Conservation (phyloP, 192 early-diverging fungal species). For the Dispira parvispora region DNA sequence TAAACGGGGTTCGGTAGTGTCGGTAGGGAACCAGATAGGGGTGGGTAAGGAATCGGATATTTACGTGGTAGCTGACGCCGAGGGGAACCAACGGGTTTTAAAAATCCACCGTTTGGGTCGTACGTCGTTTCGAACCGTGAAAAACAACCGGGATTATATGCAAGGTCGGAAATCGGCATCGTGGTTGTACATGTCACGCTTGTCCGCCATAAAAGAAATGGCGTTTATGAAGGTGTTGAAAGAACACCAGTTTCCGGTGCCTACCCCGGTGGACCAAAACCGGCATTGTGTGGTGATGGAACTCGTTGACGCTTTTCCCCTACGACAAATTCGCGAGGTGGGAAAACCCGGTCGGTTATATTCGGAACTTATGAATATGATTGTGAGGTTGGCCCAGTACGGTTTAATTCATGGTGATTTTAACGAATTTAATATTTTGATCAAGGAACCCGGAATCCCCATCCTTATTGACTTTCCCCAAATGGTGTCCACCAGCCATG, state of each 20-base stretch:
- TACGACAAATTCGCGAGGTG: slow-evolving; percentile 79
- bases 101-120: slow-evolving; percentile 96
- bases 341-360: slow-evolving; percentile 86
- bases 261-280: slow-evolving; percentile 79
- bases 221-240: slow-evolving; percentile 96
- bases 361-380: slow-evolving; percentile 85
- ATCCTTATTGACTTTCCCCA: slow-evolving; percentile 98
- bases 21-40: slow-evolving; percentile 98
- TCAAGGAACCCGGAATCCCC: slow-evolving; percentile 64
- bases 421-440: slow-evolving; percentile 98
- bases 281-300: slow-evolving; percentile 97
- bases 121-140: slow-evolving; percentile 91
- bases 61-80: slow-evolving; percentile 88
- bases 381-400: slow-evolving; percentile 81
- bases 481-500: slow-evolving; percentile 96
- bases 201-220: slow-evolving; percentile 96
- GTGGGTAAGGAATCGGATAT: slow-evolving; percentile 99
- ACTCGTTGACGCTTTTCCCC: slow-evolving; percentile 80
- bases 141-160: slow-evolving; percentile 94
- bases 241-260: slow-evolving; percentile 93
- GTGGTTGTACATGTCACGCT: slow-evolving; percentile 98
- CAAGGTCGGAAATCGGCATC: slow-evolving; percentile 84
- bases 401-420: slow-evolving; percentile 99
- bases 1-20: slow-evolving; percentile 70
- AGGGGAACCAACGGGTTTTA: slow-evolving; percentile 78